Base-by-base conservation (phyloP, 768 basidiomycete genomes). In the Auricularia sp. region DNA sequence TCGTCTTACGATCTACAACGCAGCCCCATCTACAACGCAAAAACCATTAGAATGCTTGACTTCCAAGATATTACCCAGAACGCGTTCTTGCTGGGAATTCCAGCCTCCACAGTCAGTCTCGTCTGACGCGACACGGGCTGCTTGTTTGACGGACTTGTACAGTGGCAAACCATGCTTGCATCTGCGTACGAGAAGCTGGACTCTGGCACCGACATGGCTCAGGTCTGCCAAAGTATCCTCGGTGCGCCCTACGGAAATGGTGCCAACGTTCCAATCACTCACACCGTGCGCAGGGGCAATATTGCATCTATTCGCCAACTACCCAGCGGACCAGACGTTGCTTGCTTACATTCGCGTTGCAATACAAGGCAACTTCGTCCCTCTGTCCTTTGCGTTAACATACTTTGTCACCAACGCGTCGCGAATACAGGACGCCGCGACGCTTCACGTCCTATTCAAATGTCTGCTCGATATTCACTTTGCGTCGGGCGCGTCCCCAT, bases 271-370 rank as follows among this genome's bases (percentile, higher is more conserved):
- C 23, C 54, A 56, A 56, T 1, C n/a, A 56, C 21, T 18, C 23
- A 18, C 54, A 10, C 10, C 29, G 42, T 42, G 42, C 12, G 33
- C 64, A 92, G 90, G 87, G 69, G 86, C 90, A 3, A 81, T 91
- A 11, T 77, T 92, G 56, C 75, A 81, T 7, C 78, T 91, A 16
- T 89, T 84, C 70, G 78, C 83, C 62, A 80, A 81, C 59, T 87
- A 88, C 68, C 86, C 87, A 29, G 88, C 84, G n/a, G 84, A 88
- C 70, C 82, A 83, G 21, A 78, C 78, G 54, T 79, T 92, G n/a
- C 81, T 83, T 65, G 80, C 78, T 54, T 92, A 92, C 70, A 73
- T 91, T 61, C 83, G 79, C 67, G 71, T 75, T 64, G 87, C 87
- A 3, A 77, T 91, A 34, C 75, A 81, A 64, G 77, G 80, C 54